These are phyloP conservation scores for Scleroderma citrinum DNA, from an alignment of 768 basidiomycete genomes.

Conservation along the genomic window DNA sequence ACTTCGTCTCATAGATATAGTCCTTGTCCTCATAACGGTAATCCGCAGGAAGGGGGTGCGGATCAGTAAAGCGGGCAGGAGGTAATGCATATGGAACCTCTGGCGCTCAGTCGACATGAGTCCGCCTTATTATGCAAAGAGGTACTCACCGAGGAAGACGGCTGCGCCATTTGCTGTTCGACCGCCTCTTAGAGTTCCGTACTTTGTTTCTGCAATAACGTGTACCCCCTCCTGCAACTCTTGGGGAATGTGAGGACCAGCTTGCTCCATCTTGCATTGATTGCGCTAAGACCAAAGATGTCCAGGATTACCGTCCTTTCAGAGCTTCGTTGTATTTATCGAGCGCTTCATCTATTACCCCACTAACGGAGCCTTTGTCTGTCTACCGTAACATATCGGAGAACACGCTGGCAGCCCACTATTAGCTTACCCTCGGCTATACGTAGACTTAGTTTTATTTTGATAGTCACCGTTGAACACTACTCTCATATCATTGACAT, in stretches of 20 bases:
- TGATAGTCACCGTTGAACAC: too few relatives aligned
- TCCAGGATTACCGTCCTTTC: too few relatives aligned
- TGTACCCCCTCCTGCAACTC: constrained; percentile 42
- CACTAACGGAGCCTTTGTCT: too few relatives aligned
- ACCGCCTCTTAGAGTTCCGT: constrained; percentile 53
- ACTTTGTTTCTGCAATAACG: constrained; percentile 47
- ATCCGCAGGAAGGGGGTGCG: constrained; percentile 45
- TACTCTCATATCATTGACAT: too few relatives aligned
- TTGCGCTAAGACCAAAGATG: too few relatives aligned
- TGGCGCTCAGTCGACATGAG: constrained; percentile 27
- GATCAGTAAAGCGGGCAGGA: constrained; percentile 59
- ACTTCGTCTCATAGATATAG: constrained; percentile 53
- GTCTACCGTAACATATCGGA: too few relatives aligned
- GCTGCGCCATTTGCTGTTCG: constrained; percentile 55
- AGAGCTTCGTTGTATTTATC: too few relatives aligned
- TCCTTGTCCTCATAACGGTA: constrained; percentile 56
- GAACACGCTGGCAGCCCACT: too few relatives aligned
- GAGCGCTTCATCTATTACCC: too few relatives aligned
- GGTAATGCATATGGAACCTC: constrained; percentile 72
- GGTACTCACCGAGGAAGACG: constrained; percentile 53
- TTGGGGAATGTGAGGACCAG: constrained; percentile 44
- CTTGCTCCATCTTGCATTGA: neutral
- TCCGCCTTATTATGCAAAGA: too few relatives aligned
- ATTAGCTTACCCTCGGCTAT: too few relatives aligned
- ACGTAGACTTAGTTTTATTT: too few relatives aligned